Evolutionary conservation across 2,329 filamentous ascomycete genomes (phyloP), one percentile per base, ranked within the genome.

Genomic region (Malbranchea zuffiana): DNA sequence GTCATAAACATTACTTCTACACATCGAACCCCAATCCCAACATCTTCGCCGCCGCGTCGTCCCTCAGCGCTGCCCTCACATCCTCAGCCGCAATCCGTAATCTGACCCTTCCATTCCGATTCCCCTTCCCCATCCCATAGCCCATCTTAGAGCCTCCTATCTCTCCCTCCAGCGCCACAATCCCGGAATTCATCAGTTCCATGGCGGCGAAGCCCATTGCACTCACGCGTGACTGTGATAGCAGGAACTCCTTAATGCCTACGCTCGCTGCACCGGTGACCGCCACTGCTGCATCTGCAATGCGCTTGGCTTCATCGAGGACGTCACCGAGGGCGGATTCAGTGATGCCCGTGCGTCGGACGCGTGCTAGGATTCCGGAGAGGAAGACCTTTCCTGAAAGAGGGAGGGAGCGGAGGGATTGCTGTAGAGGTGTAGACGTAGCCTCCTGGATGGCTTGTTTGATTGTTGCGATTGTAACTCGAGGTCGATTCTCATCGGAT

Each of bases 371-470:
- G 11, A 98, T 66, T 5, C 86, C 85, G 1, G 84, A 79, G 35
- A 98, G 75, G 48, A 96, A 78, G 23, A 96, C 67, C 54, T 95
- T 95, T 8, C 80, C 78, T 17, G 79, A 73, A 27, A 95, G 70
- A 0, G 90, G 84, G 15, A 96, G 72, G 12, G 78, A 74, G 33
- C 85, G 81, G 23, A 98, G 72, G 53, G 86, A 86, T 55, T 90
- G 84, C 55, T 95, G 88, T 40, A 95, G 67, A 2, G 90, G 90
- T 39, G 84, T 94, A 3, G 82, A 86, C 1, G 88, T 96, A 4
- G 88, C 87, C 63, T 98, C 90, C 51, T 82, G 83, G 59, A 98
- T 96, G 23, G 90, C 90, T 53, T 83, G 78, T 59, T 93, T 93
- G 57, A 96, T 82, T 3, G 85, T 95, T 35, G 82, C 78, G 52